Evolutionary conservation across 352 stramenopile species (phyloP).

Genomic region (Globisporangium alternatum): DNA sequence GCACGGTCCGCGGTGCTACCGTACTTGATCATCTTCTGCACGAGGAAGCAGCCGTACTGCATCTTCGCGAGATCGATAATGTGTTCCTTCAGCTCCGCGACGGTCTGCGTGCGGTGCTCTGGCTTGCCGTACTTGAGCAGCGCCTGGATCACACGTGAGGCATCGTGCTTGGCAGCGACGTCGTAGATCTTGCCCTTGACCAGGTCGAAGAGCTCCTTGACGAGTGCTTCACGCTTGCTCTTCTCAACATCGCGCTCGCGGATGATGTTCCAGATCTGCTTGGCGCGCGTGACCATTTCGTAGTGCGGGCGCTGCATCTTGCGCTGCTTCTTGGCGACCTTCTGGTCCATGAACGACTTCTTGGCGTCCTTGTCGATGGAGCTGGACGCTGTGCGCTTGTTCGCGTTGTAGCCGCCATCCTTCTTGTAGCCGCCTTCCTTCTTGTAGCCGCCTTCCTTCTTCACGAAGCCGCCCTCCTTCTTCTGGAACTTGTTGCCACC

Average conservation of each 20-base stretch:
- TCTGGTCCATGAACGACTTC: constrained; percentile 86
- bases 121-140: constrained; percentile 93
- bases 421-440: background rate
- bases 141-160: constrained; percentile 93
- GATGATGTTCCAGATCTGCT: constrained; percentile 96
- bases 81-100: constrained; percentile 90
- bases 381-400: constrained; percentile 54
- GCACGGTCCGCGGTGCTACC: constrained; percentile 77
- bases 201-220: constrained; percentile 89
- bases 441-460: constrained; percentile 6
- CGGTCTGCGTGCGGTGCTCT: constrained; percentile 83
- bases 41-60: constrained; percentile 97
- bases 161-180: constrained; percentile 95
- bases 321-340: constrained; percentile 91
- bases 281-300: constrained; percentile 90
- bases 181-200: constrained; percentile 94
- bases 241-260: constrained; percentile 85
- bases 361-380: constrained; percentile 52
- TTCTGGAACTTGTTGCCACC: constrained; percentile 11
- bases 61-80: constrained; percentile 94
- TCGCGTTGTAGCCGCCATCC: constrained; percentile 24
- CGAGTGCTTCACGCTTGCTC: constrained; percentile 76
- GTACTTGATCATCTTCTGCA: constrained; percentile 97
- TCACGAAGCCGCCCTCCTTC: constrained; percentile 5
- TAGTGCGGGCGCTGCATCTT: constrained; percentile 94